Evolutionary conservation across 441 rosid species (phyloP).

Genomic region (Theobroma grandiflorum): DNA sequence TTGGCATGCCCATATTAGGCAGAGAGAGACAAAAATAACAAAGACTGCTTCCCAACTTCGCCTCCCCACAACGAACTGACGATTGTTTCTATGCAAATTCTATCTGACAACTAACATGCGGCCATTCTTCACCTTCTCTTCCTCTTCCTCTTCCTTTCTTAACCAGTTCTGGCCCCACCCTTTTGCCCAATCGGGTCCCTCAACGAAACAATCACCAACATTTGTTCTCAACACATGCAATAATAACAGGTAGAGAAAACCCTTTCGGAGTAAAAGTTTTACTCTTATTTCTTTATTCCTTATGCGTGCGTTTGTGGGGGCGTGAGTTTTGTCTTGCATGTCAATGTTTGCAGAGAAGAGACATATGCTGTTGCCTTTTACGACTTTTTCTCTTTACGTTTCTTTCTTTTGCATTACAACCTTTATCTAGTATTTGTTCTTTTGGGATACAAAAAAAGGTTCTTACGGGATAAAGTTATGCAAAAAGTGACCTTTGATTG

Average conservation of each 20-base stretch:
- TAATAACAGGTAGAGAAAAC: constrained; percentile 38
- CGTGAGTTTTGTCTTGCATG: constrained; percentile 22
- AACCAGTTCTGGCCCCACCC: constrained; percentile 30
- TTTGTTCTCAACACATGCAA: constrained; percentile 34
- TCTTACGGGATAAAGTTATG: constrained; percentile 44
- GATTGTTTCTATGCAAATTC: constrained; percentile 28
- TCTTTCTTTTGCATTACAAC: neutral
- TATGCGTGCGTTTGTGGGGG: constrained; percentile 5
- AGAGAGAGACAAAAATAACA: constrained; percentile 29
- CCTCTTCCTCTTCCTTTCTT: constrained; percentile 29
- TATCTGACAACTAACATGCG: constrained; percentile 30
- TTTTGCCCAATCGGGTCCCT: constrained; percentile 31
- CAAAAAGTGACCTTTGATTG: constrained; percentile 59
- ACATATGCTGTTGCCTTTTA: constrained; percentile 32
- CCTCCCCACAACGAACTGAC: constrained; percentile 6
- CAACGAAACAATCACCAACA: constrained; percentile 32
- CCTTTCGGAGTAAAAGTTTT: neutral
- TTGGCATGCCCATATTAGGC: neutral
- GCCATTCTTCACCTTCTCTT: constrained; percentile 24
- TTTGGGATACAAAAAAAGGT: constrained; percentile 26
- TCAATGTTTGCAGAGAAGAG: constrained; percentile 26
- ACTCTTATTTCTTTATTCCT: neutral
- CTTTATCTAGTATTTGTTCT: constrained; percentile 21
- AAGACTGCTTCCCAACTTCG: constrained; percentile 15
- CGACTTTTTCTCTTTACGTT: constrained; percentile 28